These are phyloP conservation scores for Botrytis sinoallii DNA, from an alignment of 2,329 filamentous ascomycete species.

Conservation along the genomic window DNA sequence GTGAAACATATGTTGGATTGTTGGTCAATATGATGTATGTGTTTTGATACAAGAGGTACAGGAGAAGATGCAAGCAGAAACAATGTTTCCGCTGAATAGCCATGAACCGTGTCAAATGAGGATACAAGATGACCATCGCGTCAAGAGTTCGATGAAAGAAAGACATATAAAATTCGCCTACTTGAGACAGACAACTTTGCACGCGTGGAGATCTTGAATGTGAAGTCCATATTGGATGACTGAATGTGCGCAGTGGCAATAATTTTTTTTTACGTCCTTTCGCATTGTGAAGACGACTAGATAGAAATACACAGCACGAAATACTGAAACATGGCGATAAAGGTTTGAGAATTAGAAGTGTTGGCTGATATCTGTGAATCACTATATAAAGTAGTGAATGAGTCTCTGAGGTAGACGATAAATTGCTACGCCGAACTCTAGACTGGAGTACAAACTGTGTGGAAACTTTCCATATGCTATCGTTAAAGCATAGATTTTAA, in stretches of 20 bases:
- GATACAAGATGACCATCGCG: not conserved
- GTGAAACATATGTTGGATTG: not conserved
- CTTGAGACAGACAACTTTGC: not conserved
- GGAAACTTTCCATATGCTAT: not conserved
- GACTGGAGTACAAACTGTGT: not conserved
- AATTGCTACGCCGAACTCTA: not conserved
- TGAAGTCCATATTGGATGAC: not conserved
- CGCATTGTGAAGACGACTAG: not conserved
- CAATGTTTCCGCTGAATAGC: not conserved
- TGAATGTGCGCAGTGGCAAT: not conserved
- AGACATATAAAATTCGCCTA: not conserved
- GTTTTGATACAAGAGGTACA: not conserved
- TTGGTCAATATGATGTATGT: not conserved
- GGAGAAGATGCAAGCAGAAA: not conserved
- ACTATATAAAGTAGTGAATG: not conserved
- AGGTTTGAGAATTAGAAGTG: not conserved
- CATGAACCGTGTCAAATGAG: not conserved
- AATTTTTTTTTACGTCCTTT: not conserved
- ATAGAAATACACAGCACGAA: not conserved
- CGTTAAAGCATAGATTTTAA: not conserved
- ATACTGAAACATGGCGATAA: fast-evolving
- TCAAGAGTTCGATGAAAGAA: not conserved
- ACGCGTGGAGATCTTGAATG: not conserved
- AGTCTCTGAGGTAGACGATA: not conserved
- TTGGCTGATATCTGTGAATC: not conserved